Percentiles rank a stretch among this genome's conserved stretches.
phyloP scores from a whole-genome alignment of 495 filamentous ascomycete species.

The Cladorrhinum samala region DNA sequence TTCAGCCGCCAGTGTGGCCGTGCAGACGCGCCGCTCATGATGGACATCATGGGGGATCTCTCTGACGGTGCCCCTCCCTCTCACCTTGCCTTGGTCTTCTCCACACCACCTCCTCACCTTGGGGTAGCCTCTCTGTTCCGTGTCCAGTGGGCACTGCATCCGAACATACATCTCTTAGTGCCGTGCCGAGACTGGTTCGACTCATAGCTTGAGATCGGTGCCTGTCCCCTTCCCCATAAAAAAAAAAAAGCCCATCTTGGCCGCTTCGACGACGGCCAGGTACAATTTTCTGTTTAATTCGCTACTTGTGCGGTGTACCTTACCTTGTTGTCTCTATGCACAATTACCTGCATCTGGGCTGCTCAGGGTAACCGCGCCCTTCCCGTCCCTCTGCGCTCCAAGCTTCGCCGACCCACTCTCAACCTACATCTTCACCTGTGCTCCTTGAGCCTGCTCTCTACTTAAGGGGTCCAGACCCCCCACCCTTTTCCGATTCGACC shows the following conservation, averaged over 20 bases:
- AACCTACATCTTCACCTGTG: neutral
- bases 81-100: neutral
- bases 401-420: neutral
- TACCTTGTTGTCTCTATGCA: constrained; percentile 1
- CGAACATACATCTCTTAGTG: neutral
- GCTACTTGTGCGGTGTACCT: neutral
- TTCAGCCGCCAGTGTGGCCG: neutral
- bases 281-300: neutral
- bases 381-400: neutral
- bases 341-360: neutral
- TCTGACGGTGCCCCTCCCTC: no score
- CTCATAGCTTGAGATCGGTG: neutral
- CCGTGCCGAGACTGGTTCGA: neutral
- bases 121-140: no score
- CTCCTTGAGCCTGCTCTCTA: neutral
- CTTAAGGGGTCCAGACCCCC: neutral
- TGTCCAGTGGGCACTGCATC: neutral
- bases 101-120: no score
- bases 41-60: no score
- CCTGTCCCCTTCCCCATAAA: constrained; percentile 1
- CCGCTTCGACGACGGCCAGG: neutral
- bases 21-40: neutral
- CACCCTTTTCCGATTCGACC: neutral
- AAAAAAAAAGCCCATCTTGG: neutral
- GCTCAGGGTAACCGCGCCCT: neutral